Conservation (phyloP, 306 rosid species). For the Ochetophila trinervis region DNA sequence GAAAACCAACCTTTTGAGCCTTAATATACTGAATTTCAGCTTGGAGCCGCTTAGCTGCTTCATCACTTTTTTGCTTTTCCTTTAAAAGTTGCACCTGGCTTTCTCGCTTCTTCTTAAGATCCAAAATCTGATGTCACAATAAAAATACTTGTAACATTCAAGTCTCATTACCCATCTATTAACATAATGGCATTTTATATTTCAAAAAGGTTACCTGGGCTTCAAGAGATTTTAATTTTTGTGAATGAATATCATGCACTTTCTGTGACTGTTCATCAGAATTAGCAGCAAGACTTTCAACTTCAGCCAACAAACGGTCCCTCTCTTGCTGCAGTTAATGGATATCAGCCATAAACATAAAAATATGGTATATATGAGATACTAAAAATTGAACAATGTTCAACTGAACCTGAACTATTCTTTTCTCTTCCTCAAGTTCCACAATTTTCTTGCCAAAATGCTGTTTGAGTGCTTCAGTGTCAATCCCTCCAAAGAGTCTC, state of each 20-base stretch:
- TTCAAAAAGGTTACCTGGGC: constrained; percentile 47
- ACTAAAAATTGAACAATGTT: constrained; percentile 20
- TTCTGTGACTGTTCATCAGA: constrained; percentile 47
- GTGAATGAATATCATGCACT: constrained; percentile 53
- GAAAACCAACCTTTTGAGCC: constrained; percentile 61
- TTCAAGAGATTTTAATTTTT: constrained; percentile 63
- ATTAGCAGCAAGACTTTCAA: constrained; percentile 58
- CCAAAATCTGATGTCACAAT: constrained; percentile 49
- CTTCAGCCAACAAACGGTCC: constrained; percentile 64
- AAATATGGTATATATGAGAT: constrained; percentile 3
- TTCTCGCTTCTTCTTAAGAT: constrained; percentile 80
- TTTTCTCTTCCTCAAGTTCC: constrained; percentile 82
- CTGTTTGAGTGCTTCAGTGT: constrained; percentile 57
- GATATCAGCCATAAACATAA: constrained; percentile 28
- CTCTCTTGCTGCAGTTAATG: constrained; percentile 57
- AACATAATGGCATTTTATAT: constrained; percentile 17
- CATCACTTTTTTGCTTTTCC: constrained; percentile 81
- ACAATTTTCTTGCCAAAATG: constrained; percentile 63
- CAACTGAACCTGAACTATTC: constrained; percentile 58
- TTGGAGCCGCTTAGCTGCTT: constrained; percentile 72
- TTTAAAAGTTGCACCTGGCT: constrained; percentile 66
- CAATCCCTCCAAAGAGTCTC: constrained; percentile 56
- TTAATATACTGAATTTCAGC: constrained; percentile 74
- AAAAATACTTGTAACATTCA: background rate
- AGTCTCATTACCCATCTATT: background rate